phyloP scores from a whole-genome alignment of 2,329 filamentous ascomycete species.

The Fusarium stilboides region DNA sequence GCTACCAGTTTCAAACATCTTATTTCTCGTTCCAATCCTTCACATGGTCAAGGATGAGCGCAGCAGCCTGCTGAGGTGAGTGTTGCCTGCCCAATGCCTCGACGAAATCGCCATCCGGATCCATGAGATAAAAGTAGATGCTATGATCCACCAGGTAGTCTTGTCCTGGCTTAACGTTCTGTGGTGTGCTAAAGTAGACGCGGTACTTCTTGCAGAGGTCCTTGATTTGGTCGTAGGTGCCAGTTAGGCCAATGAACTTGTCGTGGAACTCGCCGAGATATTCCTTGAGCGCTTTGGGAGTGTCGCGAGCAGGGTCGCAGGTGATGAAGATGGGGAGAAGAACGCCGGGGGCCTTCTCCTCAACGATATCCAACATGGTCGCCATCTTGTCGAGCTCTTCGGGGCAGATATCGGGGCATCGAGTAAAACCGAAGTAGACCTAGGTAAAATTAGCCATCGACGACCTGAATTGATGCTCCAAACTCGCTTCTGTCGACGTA shows the following conservation, averaged over 20 bases:
- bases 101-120: slow-evolving; percentile 97
- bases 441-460: slow-evolving; percentile 55
- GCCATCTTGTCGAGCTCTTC: slow-evolving; percentile 99
- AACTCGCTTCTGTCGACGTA: slow-evolving; percentile 57
- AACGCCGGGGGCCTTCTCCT: slow-evolving; percentile 64
- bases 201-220: slow-evolving; percentile 94
- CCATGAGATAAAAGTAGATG: slow-evolving; percentile 99
- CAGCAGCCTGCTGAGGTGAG: slow-evolving; percentile 87
- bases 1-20: not conserved
- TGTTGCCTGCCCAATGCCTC: slow-evolving; percentile 97
- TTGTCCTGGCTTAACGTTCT: slow-evolving; percentile 89
- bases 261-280: slow-evolving; percentile 95
- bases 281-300: slow-evolving; percentile 83
- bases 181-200: slow-evolving; percentile 96
- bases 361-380: slow-evolving; percentile 85
- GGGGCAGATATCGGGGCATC: slow-evolving; percentile 98
- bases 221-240: slow-evolving; percentile 94
- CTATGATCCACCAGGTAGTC: slow-evolving; percentile 99
- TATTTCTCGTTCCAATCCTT: slow-evolving; percentile 66
- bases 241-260: slow-evolving; percentile 88
- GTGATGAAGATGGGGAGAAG: slow-evolving; percentile 92
- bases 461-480: not conserved
- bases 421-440: slow-evolving; percentile 99
- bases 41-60: slow-evolving; percentile 88
- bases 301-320: slow-evolving; percentile 94